phyloP scores from a whole-genome alignment of 352 stramenopile species.

The Phytophthora pistaciae region DNA sequence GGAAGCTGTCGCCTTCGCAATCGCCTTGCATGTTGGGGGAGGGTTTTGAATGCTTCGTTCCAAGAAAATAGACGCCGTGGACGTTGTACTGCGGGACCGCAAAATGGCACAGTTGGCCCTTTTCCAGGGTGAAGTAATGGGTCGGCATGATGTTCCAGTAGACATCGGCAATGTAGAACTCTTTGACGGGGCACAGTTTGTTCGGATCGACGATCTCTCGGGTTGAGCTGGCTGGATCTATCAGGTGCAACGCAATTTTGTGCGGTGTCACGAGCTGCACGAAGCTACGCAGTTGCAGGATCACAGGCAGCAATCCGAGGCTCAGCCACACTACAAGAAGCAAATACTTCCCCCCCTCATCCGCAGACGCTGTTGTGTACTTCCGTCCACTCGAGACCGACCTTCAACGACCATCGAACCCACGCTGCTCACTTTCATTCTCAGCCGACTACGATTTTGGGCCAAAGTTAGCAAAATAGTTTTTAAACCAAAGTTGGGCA shows the following conservation, averaged over 20 bases:
- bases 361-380: neutral
- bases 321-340: slow-evolving; percentile 22
- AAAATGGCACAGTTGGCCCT: slow-evolving; percentile 1
- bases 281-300: slow-evolving; percentile 41
- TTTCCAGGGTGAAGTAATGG: slow-evolving; percentile 19
- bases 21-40: neutral
- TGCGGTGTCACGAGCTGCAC: slow-evolving; percentile 27
- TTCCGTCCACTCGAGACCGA: neutral
- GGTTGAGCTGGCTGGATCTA: neutral
- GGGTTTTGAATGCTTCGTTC: neutral
- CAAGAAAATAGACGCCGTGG: neutral
- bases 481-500: too few species aligned
- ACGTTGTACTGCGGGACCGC: neutral
- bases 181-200: slow-evolving; percentile 16
- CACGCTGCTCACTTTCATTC: too few species aligned
- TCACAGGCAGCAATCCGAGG: slow-evolving; percentile 23
- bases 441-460: too few species aligned
- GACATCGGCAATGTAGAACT: slow-evolving; percentile 21
- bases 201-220: slow-evolving; percentile 6
- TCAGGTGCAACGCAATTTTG: slow-evolving; percentile 23
- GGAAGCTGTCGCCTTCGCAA: neutral
- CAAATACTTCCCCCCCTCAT: slow-evolving; percentile 3
- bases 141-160: slow-evolving; percentile 31
- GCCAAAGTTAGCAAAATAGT: neutral
- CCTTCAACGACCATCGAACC: too few species aligned